Conservation (phyloP, 257 asterid genomes). For the Capsicum baccatum region DNA sequence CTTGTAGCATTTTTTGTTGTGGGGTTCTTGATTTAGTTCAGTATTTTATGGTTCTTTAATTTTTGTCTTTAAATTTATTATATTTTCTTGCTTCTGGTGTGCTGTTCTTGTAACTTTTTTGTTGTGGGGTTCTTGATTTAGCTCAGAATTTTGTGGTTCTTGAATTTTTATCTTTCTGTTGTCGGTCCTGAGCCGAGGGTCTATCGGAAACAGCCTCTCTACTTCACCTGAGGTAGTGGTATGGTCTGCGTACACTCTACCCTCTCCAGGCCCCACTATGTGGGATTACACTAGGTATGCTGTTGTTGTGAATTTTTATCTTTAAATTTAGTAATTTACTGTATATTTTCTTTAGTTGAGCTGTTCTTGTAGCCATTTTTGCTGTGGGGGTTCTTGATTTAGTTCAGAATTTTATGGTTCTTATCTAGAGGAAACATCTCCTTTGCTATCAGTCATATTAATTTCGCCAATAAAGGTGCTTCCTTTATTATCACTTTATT, state of each 20-base stretch:
- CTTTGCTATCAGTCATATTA: neutral
- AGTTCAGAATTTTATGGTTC: neutral
- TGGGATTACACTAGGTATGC: too few species aligned
- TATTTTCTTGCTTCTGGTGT: neutral
- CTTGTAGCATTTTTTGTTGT: too few species aligned
- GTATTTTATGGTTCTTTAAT: neutral
- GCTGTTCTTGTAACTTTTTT: neutral
- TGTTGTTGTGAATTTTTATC: neutral
- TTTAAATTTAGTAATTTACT: neutral
- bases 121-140: conserved; percentile 20
- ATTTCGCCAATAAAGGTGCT: conserved; percentile 15
- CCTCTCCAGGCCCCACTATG: too few species aligned
- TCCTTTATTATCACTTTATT: neutral
- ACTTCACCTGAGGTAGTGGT: too few species aligned
- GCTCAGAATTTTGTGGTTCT: neutral
- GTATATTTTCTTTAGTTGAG: neutral
- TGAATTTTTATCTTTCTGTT: too few species aligned
- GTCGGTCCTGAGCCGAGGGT: too few species aligned
- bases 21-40: too few species aligned
- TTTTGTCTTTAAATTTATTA: neutral
- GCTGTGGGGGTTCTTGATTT: neutral
- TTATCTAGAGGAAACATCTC: neutral
- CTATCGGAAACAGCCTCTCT: too few species aligned
- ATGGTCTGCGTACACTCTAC: too few species aligned
- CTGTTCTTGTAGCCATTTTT: neutral